phyloP scores from a whole-genome alignment of 2,329 filamentous ascomycete genomes.

The Hypocreales sp. region DNA sequence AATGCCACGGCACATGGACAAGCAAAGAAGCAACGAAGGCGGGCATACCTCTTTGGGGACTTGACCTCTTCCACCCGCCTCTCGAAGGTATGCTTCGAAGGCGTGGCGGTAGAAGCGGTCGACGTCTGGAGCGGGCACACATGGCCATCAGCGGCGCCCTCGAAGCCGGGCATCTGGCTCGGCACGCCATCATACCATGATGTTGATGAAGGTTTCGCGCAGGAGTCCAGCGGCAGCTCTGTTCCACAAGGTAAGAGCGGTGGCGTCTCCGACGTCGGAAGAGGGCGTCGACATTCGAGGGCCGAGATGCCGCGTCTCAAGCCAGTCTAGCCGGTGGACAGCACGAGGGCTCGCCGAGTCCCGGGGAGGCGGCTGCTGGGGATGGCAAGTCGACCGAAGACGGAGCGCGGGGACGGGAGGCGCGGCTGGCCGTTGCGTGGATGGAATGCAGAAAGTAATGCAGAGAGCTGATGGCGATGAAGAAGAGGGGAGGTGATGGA shows the following conservation, averaged over 20 bases:
- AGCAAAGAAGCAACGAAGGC: not conserved
- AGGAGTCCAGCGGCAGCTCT: constrained; percentile 2
- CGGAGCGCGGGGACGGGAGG: too few species aligned
- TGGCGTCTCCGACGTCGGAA: constrained; percentile 1
- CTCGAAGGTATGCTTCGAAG: constrained; percentile 61
- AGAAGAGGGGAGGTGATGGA: too few species aligned
- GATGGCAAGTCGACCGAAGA: too few species aligned
- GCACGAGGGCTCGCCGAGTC: too few species aligned
- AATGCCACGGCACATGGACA: constrained; percentile 9
- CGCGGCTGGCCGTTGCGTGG: too few species aligned
- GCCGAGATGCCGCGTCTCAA: too few species aligned
- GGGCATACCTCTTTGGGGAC: constrained; percentile 73
- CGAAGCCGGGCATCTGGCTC: not conserved
- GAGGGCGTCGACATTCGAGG: too few species aligned
- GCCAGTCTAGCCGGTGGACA: too few species aligned
- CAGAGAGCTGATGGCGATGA: too few species aligned
- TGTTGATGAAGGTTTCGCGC: constrained; percentile 4
- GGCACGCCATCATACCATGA: constrained; percentile 5
- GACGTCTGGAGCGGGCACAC: constrained; percentile 38
- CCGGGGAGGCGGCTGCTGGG: too few species aligned
- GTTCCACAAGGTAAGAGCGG: constrained; percentile 4
- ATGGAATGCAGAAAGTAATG: too few species aligned
- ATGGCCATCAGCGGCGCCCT: constrained; percentile 1
- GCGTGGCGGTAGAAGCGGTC: constrained; percentile 57
- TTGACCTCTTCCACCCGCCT: constrained; percentile 71